These are phyloP conservation scores for Cadophora sp. DNA, from an alignment of 2,329 filamentous ascomycete genomes.

Conservation along the genomic window DNA sequence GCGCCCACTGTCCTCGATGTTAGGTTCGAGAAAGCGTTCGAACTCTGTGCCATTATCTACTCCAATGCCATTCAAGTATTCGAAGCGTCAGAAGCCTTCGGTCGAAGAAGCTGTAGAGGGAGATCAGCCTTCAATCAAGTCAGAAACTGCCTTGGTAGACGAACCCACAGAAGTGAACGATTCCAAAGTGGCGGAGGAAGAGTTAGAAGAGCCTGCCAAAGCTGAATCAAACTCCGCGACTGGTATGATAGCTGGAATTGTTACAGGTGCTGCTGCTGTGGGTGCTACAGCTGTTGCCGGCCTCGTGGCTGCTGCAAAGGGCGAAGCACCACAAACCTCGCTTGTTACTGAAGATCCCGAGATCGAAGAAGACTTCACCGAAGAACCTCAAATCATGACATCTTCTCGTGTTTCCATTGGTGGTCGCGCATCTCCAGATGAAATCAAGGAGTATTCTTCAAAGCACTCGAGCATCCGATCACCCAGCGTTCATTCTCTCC, in stretches of 20 bases:
- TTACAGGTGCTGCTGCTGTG: slow-evolving; percentile 30
- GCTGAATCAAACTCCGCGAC: neutral
- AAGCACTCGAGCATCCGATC: slow-evolving; percentile 38
- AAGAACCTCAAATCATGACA: slow-evolving; percentile 46
- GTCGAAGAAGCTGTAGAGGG: slow-evolving; percentile 14
- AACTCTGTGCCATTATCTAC: slow-evolving; percentile 41
- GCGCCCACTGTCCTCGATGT: slow-evolving; percentile 23
- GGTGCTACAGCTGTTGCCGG: slow-evolving; percentile 35
- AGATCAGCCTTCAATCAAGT: neutral
- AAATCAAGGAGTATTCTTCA: slow-evolving; percentile 32
- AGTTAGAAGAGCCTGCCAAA: slow-evolving; percentile 9
- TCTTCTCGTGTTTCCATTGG: slow-evolving; percentile 44
- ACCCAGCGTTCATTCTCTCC: slow-evolving; percentile 43
- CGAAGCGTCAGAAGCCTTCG: slow-evolving; percentile 29
- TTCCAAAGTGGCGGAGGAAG: slow-evolving; percentile 9
- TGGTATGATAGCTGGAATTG: slow-evolving; percentile 26
- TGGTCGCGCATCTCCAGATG: slow-evolving; percentile 38
- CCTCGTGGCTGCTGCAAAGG: slow-evolving; percentile 32
- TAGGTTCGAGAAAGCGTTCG: slow-evolving; percentile 39
- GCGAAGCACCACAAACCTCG: slow-evolving; percentile 33
- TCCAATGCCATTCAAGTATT: slow-evolving; percentile 30
- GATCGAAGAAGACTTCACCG: slow-evolving; percentile 39
- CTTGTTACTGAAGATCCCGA: slow-evolving; percentile 34
- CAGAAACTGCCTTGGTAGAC: neutral
- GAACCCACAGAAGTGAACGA: slow-evolving; percentile 10